Percentiles rank a stretch among this genome's conserved stretches.
Conservation (phyloP, 768 basidiomycete species). For the Coprinellus aureogranulatus region DNA sequence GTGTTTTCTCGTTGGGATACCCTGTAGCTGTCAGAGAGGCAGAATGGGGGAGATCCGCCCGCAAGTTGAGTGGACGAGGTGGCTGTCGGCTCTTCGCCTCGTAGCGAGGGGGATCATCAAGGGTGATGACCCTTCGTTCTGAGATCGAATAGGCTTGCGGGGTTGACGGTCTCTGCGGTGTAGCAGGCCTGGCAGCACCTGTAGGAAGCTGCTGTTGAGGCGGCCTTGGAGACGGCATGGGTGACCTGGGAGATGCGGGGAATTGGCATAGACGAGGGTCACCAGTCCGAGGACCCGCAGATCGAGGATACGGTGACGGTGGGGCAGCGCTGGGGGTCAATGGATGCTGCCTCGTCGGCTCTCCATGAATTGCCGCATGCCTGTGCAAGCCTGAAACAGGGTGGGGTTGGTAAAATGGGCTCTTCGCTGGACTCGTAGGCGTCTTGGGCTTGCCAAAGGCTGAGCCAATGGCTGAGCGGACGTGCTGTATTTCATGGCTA, state of each 20-base stretch:
- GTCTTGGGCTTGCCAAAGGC: background rate
- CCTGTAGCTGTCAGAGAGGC: background rate
- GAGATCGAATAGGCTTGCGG: background rate
- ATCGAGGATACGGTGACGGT: background rate
- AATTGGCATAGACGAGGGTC: conserved; percentile 8
- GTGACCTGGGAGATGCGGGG: background rate
- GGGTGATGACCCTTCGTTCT: background rate
- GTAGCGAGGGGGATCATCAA: background rate
- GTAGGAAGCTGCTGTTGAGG: background rate
- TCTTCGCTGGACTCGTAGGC: background rate
- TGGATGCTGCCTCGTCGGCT: background rate
- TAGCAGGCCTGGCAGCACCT: background rate
- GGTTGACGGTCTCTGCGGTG: background rate
- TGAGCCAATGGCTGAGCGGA: conserved; percentile 5
- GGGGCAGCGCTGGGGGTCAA: background rate
- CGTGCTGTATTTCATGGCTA: background rate
- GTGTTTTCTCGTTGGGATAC: conserved; percentile 10
- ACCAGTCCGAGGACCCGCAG: background rate
- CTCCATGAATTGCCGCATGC: background rate
- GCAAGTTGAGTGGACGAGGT: background rate
- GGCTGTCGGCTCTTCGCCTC: background rate
- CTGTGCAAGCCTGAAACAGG: background rate
- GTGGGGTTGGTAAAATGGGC: conserved; percentile 1
- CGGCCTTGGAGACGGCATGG: background rate
- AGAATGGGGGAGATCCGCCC: background rate